Conservation (phyloP, 164 flowering plant genomes). For the Litsea cubeba region DNA sequence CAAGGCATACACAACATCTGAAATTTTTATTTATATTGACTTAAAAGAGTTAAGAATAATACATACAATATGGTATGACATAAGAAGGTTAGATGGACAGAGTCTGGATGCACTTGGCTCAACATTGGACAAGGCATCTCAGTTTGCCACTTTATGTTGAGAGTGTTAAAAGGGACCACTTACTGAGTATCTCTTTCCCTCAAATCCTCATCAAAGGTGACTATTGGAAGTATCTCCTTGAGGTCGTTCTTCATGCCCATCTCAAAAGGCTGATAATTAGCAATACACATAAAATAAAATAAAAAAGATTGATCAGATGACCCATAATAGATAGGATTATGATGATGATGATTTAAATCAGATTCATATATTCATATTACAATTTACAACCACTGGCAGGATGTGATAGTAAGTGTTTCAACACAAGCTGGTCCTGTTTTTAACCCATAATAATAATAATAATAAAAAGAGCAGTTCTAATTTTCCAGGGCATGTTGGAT, state of each 20-base stretch:
- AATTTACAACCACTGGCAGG: no score
- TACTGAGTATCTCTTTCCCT: conserved; percentile 54
- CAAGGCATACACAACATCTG: conserved; percentile 89
- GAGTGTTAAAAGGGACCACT: conserved; percentile 22
- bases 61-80: not conserved
- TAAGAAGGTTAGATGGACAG: not conserved
- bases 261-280: conserved; percentile 30
- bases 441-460: no score
- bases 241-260: conserved; percentile 47
- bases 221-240: conserved; percentile 47
- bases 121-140: not conserved
- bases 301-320: no score
- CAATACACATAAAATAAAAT: no score
- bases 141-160: not conserved
- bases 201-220: conserved; percentile 49
- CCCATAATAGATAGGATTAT: not conserved
- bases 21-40: not conserved
- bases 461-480: not conserved
- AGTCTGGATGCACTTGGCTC: not conserved
- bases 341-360: not conserved
- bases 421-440: no score
- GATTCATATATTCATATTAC: not conserved
- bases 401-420: no score
- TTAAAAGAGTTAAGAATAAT: not conserved
- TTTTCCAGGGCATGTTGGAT: not conserved